Evolutionary conservation across 805 yeast genomes (phyloP).

Genomic region (Nakazawaea holstii): DNA sequence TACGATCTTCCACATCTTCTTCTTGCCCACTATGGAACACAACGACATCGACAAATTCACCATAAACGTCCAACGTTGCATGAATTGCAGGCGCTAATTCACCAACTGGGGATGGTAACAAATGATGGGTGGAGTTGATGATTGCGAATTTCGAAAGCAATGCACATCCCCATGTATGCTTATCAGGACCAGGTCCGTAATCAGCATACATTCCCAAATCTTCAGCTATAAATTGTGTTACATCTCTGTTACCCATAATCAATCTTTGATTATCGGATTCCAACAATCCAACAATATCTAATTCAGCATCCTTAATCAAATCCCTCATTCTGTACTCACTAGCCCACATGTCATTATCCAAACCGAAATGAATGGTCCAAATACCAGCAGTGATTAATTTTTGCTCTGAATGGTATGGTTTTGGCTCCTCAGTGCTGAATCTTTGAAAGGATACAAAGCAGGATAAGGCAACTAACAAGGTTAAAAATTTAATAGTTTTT

Average conservation of each 20-base stretch:
- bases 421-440: conserved; percentile 55
- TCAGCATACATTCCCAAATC: conserved; percentile 93
- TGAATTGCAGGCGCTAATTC: conserved; percentile 98
- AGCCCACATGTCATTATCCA: conserved; percentile 98
- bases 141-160: conserved; percentile 93
- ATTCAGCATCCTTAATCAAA: conserved; percentile 75
- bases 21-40: conserved; percentile 99
- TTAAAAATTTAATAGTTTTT: conserved; percentile 5
- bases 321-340: conserved; percentile 86
- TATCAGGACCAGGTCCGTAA: conserved; percentile 96
- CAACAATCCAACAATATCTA: conserved; percentile 85
- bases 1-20: conserved; percentile 91
- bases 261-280: conserved; percentile 93
- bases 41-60: conserved; percentile 81
- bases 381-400: conserved; percentile 88
- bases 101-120: conserved; percentile 95
- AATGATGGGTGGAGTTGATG: conserved; percentile 80
- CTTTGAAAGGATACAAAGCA: conserved; percentile 48
- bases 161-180: conserved; percentile 98
- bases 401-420: conserved; percentile 64
- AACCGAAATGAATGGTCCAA: conserved; percentile 97
- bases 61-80: conserved; percentile 90
- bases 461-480: conserved; percentile 2
- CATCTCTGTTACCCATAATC: conserved; percentile 92
- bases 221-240: conserved; percentile 87